Evolutionary conservation across 2,329 filamentous ascomycete species (phyloP).

Genomic region (Ophiostoma tasmaniense): DNA sequence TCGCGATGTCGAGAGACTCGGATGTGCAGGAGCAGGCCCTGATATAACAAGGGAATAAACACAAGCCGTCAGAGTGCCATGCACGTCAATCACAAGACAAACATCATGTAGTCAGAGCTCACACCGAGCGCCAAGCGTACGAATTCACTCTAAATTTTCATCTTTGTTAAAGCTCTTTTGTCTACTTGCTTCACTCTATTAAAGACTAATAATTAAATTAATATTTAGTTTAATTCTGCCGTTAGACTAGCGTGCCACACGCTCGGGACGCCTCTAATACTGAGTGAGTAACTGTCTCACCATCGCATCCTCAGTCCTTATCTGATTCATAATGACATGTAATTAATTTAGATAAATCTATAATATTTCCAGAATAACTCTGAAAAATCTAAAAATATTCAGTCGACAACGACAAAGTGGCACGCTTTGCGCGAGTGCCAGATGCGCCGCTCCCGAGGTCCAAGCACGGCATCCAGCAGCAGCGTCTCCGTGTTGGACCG

Average conservation of each 20-base stretch:
- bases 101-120: background rate
- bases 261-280: background rate
- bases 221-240: background rate
- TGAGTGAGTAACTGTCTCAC: no score
- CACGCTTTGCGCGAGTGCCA: slow-evolving; percentile 56
- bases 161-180: background rate
- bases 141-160: slow-evolving; percentile 1
- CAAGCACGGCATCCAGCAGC: slow-evolving; percentile 51
- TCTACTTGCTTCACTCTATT: background rate
- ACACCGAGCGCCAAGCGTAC: background rate
- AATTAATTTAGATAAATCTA: no score
- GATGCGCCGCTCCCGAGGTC: slow-evolving; percentile 51
- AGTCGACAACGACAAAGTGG: slow-evolving; percentile 46
- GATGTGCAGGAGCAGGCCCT: no score
- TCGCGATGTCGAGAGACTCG: background rate
- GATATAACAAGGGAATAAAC: no score
- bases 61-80: background rate
- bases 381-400: background rate
- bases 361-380: no score
- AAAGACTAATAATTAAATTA: background rate
- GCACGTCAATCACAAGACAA: background rate
- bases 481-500: slow-evolving; percentile 48
- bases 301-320: no score
- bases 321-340: no score
- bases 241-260: background rate